Evolutionary conservation across 148 eudicot genomes (phyloP).

Genomic region (Heliamphora exappendiculata): DNA sequence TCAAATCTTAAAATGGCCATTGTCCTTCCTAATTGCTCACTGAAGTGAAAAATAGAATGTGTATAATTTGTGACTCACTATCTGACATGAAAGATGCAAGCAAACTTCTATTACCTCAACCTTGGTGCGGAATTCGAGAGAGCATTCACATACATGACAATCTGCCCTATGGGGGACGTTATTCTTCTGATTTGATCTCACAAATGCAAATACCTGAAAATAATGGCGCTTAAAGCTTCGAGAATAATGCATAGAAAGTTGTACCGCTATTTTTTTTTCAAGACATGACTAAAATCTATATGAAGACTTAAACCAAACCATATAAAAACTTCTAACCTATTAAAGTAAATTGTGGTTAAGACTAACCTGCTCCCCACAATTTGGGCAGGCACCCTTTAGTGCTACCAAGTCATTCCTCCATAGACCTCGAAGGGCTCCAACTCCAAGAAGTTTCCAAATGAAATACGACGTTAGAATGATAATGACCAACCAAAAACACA

Average conservation of each 20-base stretch:
- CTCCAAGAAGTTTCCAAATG: conserved; percentile 26
- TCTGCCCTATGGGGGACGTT: conserved; percentile 60
- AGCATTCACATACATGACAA: conserved; percentile 85
- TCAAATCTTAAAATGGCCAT: not conserved
- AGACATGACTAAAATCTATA: not conserved
- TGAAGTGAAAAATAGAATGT: not conserved
- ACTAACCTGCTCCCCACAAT: conserved; percentile 93
- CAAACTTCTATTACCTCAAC: conserved; percentile 56
- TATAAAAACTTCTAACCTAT: not conserved
- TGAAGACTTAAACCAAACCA: not conserved
- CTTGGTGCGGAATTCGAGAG: conserved; percentile 77
- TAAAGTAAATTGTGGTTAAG: not conserved
- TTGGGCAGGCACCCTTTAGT: conserved; percentile 83
- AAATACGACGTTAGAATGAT: conserved; percentile 4
- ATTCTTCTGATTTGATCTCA: conserved; percentile 49
- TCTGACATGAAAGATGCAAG: not conserved
- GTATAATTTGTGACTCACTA: not conserved
- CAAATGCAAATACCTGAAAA: conserved; percentile 92
- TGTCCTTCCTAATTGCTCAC: not conserved
- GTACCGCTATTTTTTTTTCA: not conserved
- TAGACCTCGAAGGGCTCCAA: conserved; percentile 66
- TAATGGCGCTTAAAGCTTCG: not conserved
- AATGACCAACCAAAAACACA: not conserved
- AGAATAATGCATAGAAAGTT: not conserved
- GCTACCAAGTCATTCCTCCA: conserved; percentile 91